These are phyloP conservation scores for Lactarius hengduanensis DNA, from an alignment of 768 basidiomycete genomes.

Conservation along the genomic window DNA sequence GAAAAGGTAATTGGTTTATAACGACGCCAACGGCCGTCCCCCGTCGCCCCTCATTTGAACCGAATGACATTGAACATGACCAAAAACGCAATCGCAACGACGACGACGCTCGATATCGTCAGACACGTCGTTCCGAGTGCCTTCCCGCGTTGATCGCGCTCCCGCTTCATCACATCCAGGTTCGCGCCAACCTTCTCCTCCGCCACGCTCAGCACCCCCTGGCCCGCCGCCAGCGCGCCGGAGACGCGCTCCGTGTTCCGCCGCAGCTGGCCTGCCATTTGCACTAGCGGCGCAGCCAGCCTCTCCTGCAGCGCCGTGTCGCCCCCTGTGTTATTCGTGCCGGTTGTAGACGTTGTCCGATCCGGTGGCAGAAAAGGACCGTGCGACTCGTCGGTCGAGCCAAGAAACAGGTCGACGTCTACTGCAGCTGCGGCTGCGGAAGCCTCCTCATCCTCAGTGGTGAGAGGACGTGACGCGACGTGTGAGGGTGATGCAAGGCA, in stretches of 20 bases:
- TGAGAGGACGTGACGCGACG: constrained; percentile 26
- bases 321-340: no score
- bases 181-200: constrained; percentile 51
- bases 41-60: constrained; percentile 43
- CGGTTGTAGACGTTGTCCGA: constrained; percentile 8
- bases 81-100: constrained; percentile 66
- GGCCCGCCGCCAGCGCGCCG: constrained; percentile 43
- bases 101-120: constrained; percentile 46
- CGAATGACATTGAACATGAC: constrained; percentile 68
- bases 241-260: constrained; percentile 14
- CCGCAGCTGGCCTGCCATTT: constrained; percentile 80
- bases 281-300: constrained; percentile 67
- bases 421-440: neutral
- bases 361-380: constrained; percentile 33
- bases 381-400: constrained; percentile 22
- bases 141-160: constrained; percentile 52
- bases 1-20: no score
- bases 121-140: constrained; percentile 54
- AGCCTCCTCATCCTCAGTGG: neutral
- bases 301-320: constrained; percentile 61
- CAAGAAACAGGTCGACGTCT: constrained; percentile 15
- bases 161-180: constrained; percentile 28
- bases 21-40: no score
- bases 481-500: constrained; percentile 24
- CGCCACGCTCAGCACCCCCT: constrained; percentile 35